phyloP scores from a whole-genome alignment of 805 yeast species.

The Sugiyamaella lignohabitans region DNA sequence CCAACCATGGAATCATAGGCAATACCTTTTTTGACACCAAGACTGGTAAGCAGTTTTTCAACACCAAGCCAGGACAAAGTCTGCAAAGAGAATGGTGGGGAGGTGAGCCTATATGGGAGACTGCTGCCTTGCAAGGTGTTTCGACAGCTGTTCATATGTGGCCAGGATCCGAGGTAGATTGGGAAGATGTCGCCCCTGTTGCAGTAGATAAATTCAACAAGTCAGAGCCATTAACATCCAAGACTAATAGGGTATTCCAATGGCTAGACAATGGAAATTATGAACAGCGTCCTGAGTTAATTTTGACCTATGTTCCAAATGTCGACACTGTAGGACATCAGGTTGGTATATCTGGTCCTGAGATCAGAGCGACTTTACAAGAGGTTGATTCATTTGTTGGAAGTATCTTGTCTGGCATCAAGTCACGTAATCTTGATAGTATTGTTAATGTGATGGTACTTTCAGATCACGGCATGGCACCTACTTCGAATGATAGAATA shows the following conservation, averaged over 20 bases:
- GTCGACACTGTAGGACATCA: slow-evolving; percentile 75
- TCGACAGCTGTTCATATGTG: slow-evolving; percentile 85
- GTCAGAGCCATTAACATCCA: slow-evolving; percentile 50
- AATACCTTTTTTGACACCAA: slow-evolving; percentile 68
- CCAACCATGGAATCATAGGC: slow-evolving; percentile 81
- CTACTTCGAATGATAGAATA: slow-evolving; percentile 64
- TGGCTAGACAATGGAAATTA: slow-evolving; percentile 59
- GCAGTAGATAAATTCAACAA: slow-evolving; percentile 57
- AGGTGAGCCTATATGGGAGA: slow-evolving; percentile 85
- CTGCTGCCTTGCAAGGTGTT: slow-evolving; percentile 58
- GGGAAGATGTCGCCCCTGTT: slow-evolving; percentile 35
- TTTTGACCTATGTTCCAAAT: slow-evolving; percentile 72
- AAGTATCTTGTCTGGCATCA: slow-evolving; percentile 42
- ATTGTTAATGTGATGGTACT: slow-evolving; percentile 71
- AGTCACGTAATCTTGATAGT: slow-evolving; percentile 49
- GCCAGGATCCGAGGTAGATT: slow-evolving; percentile 85
- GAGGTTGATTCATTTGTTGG: slow-evolving; percentile 63
- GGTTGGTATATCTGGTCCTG: slow-evolving; percentile 59
- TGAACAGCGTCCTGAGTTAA: slow-evolving; percentile 60
- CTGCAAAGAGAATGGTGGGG: slow-evolving; percentile 70
- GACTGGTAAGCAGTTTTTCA: slow-evolving; percentile 50
- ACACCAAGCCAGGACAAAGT: slow-evolving; percentile 50
- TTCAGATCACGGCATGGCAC: slow-evolving; percentile 94
- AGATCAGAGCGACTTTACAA: slow-evolving; percentile 46
- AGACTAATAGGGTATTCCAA: slow-evolving; percentile 49